phyloP scores from a whole-genome alignment of 192 early-diverging fungal species.

The Linnemannia exigua region DNA sequence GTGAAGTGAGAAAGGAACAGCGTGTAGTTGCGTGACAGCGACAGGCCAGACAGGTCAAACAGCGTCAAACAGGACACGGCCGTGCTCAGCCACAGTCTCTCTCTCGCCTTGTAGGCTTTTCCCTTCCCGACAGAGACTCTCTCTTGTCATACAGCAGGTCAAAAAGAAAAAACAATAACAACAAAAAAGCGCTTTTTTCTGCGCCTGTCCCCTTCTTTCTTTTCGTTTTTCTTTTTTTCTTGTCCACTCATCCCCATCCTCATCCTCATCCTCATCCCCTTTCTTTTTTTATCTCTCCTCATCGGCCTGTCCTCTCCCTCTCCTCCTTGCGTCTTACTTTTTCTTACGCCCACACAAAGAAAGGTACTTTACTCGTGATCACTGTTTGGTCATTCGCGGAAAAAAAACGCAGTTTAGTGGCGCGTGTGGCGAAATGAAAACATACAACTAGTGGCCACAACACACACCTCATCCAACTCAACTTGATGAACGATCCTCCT shows the following conservation, averaged over 20 bases:
- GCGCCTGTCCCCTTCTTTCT: not conserved
- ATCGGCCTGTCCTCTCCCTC: not conserved
- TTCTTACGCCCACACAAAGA: not conserved
- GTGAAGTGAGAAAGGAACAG: not conserved
- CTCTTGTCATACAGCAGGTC: not conserved
- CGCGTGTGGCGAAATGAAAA: too few relatives aligned
- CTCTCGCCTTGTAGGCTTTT: not conserved
- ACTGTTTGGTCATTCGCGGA: too few relatives aligned
- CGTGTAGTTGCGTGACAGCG: too few relatives aligned
- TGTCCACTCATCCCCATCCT: not conserved
- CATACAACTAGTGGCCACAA: too few relatives aligned
- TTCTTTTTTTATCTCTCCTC: not conserved
- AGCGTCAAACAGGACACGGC: not conserved
- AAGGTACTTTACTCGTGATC: not conserved
- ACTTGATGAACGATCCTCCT: not conserved
- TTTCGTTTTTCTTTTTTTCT: not conserved
- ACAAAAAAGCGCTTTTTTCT: not conserved
- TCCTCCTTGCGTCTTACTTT: not conserved
- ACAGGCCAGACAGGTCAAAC: not conserved
- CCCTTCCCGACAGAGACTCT: not conserved
- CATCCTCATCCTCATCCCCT: not conserved
- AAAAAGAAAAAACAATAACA: not conserved
- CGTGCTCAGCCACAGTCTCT: slow-evolving; percentile 22
- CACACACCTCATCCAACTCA: too few relatives aligned
- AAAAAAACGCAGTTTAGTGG: too few relatives aligned